Evolutionary conservation across 2,329 filamentous ascomycete species (phyloP).

Genomic region (Aspergillus floridensis): DNA sequence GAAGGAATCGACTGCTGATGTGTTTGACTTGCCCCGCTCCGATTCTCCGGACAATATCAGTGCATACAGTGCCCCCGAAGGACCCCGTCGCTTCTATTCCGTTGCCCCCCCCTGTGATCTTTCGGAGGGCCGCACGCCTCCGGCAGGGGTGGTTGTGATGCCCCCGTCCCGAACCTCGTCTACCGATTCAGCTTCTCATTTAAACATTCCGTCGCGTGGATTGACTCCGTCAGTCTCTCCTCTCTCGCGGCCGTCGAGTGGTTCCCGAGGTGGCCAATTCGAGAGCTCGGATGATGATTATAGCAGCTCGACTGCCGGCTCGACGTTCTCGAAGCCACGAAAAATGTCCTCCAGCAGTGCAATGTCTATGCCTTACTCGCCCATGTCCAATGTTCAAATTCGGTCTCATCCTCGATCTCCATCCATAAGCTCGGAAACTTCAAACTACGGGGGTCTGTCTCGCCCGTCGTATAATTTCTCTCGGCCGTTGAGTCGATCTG

Average conservation of each 20-base stretch:
- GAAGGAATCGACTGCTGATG: conserved; percentile 21
- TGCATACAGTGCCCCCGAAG: conserved; percentile 15
- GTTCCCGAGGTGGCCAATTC: conserved; percentile 61
- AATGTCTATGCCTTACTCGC: conserved; percentile 59
- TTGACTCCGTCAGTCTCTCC: conserved; percentile 49
- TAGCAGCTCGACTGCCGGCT: conserved; percentile 56
- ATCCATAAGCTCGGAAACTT: conserved; percentile 79
- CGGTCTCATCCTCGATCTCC: conserved; percentile 71
- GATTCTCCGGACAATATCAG: conserved; percentile 34
- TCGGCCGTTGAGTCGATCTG: conserved; percentile 69
- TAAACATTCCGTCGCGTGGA: conserved; percentile 39
- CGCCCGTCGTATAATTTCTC: conserved; percentile 91
- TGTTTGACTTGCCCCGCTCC: conserved; percentile 28
- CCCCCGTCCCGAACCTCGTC: conserved; percentile 34
- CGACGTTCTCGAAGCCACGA: conserved; percentile 65
- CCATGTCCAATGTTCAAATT: conserved; percentile 60
- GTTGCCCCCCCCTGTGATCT: conserved; percentile 10
- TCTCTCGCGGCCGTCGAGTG: conserved; percentile 40
- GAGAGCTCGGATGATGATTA: conserved; percentile 69
- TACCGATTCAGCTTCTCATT: conserved; percentile 35
- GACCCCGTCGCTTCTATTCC: conserved; percentile 22
- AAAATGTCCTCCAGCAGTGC: conserved; percentile 74
- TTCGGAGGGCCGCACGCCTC: conserved; percentile 10
- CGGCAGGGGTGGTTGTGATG: conserved; percentile 13
- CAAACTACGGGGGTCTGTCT: conserved; percentile 57